Percentiles rank a stretch among this genome's conserved stretches.
phyloP scores from a whole-genome alignment of 2,329 filamentous ascomycete species.

The Aureobasidium sp. region DNA sequence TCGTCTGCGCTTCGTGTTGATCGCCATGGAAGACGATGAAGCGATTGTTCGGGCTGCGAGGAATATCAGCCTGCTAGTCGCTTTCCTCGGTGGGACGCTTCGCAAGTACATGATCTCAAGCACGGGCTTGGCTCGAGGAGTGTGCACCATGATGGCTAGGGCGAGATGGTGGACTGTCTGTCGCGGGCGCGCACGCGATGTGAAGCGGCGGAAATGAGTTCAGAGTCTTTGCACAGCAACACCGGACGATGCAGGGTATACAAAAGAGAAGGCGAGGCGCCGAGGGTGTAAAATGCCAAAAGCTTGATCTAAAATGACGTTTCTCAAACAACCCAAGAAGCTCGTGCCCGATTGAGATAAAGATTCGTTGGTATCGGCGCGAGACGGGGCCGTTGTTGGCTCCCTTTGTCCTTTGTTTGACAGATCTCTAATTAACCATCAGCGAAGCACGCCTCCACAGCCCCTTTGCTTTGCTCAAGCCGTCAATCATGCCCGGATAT shows the following conservation, averaged over 20 bases:
- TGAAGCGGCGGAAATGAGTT: not conserved
- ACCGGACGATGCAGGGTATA: not conserved
- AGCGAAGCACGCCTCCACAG: not conserved
- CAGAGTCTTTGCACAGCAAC: not conserved
- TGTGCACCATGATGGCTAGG: constrained; percentile 18
- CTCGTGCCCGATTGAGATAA: constrained; percentile 12
- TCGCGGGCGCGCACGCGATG: not conserved
- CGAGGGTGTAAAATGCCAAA: constrained; percentile 9
- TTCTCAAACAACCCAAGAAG: constrained; percentile 10
- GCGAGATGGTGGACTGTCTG: not conserved
- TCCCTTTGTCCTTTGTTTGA: constrained; percentile 1
- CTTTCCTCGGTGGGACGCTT: not conserved
- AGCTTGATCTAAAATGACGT: constrained; percentile 11
- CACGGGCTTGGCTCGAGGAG: constrained; percentile 24
- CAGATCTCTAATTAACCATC: not conserved
- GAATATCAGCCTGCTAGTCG: constrained; percentile 4
- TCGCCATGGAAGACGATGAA: constrained; percentile 46
- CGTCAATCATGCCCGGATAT: not conserved
- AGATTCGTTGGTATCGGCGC: constrained; percentile 9
- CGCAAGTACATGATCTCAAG: constrained; percentile 39
- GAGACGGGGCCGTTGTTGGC: constrained; percentile 2
- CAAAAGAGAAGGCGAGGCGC: constrained; percentile 7
- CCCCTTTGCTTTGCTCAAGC: not conserved
- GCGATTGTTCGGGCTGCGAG: constrained; percentile 36
- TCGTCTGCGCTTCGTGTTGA: constrained; percentile 38